These are phyloP conservation scores for Suillus spraguei DNA, from an alignment of 768 basidiomycete genomes.

Conservation along the genomic window DNA sequence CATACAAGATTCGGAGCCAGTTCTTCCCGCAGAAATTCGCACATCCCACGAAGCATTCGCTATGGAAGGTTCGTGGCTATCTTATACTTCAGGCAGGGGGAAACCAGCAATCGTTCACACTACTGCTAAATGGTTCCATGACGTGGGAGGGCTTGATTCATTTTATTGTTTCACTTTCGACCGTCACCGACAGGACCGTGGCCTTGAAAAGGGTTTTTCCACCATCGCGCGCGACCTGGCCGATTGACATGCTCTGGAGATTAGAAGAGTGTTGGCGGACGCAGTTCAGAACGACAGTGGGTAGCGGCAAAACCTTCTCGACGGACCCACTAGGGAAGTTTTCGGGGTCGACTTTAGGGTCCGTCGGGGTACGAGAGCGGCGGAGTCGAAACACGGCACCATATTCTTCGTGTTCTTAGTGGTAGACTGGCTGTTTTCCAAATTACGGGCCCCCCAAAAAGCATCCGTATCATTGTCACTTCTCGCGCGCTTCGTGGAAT, in stretches of 20 bases:
- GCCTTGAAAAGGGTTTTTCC: slow-evolving; percentile 16
- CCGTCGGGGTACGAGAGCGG: slow-evolving; percentile 11
- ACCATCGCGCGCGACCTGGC: slow-evolving; percentile 23
- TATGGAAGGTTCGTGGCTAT: not conserved
- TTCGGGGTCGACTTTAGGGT: too few species aligned
- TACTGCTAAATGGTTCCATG: not conserved
- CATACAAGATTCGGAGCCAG: not conserved
- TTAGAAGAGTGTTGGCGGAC: not conserved
- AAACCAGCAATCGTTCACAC: not conserved
- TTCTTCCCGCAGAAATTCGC: not conserved
- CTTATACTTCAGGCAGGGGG: not conserved
- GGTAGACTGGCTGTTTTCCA: not conserved
- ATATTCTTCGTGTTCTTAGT: slow-evolving; percentile 17
- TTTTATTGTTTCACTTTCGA: slow-evolving; percentile 23
- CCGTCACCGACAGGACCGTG: slow-evolving; percentile 14
- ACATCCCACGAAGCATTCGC: not conserved
- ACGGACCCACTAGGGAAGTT: too few species aligned
- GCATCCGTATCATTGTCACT: slow-evolving; percentile 12
- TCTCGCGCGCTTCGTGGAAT: slow-evolving; percentile 15
- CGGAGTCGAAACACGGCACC: slow-evolving; percentile 5
- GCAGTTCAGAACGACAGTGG: not conserved
- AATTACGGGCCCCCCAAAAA: slow-evolving; percentile 1
- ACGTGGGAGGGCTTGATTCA: slow-evolving; percentile 17
- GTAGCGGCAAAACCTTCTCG: slow-evolving; percentile 14
- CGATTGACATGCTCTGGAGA: not conserved